phyloP scores from a whole-genome alignment of 2,329 filamentous ascomycete genomes.

The Cladorrhinum sp. region DNA sequence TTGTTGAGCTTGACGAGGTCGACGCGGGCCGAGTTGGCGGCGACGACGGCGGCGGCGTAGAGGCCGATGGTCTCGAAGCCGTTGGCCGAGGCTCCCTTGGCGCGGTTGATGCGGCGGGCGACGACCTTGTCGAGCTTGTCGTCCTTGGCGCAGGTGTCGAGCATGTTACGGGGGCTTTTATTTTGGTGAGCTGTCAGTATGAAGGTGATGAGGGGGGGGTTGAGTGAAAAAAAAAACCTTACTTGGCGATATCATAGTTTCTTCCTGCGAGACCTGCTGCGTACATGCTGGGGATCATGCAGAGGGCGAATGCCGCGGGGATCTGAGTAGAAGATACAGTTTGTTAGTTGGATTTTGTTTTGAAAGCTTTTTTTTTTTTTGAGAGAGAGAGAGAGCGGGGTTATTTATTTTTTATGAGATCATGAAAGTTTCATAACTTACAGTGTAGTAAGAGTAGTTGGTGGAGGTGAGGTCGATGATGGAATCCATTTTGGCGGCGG shows the following conservation, averaged over 20 bases:
- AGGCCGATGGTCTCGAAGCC: slow-evolving; percentile 44
- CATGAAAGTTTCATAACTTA: neutral
- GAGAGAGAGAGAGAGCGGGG: neutral
- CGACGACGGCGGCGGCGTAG: slow-evolving; percentile 43
- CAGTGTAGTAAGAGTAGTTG: slow-evolving; percentile 8
- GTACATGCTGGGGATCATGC: slow-evolving; percentile 37
- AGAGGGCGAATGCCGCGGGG: slow-evolving; percentile 39
- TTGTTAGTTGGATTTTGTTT: slow-evolving; percentile 17
- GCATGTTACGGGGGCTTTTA: slow-evolving; percentile 21
- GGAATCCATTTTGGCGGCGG: neutral
- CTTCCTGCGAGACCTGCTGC: slow-evolving; percentile 31
- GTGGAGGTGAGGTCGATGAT: slow-evolving; percentile 2
- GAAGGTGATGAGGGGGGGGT: neutral
- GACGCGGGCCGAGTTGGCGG: slow-evolving; percentile 45
- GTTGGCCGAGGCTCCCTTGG: slow-evolving; percentile 36
- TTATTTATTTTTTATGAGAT: too few species aligned
- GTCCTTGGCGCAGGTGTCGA: slow-evolving; percentile 34
- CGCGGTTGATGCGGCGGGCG: slow-evolving; percentile 28
- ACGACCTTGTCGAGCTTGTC: slow-evolving; percentile 31
- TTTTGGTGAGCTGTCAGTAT: neutral
- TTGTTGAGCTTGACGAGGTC: slow-evolving; percentile 38
- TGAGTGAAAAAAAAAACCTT: neutral
- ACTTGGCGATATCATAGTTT: slow-evolving; percentile 38
- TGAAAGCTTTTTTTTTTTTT: neutral
- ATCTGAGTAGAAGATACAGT: slow-evolving; percentile 29